Evolutionary conservation across 176 grass and related monocot species (phyloP).

Genomic region (Oryza punctata): DNA sequence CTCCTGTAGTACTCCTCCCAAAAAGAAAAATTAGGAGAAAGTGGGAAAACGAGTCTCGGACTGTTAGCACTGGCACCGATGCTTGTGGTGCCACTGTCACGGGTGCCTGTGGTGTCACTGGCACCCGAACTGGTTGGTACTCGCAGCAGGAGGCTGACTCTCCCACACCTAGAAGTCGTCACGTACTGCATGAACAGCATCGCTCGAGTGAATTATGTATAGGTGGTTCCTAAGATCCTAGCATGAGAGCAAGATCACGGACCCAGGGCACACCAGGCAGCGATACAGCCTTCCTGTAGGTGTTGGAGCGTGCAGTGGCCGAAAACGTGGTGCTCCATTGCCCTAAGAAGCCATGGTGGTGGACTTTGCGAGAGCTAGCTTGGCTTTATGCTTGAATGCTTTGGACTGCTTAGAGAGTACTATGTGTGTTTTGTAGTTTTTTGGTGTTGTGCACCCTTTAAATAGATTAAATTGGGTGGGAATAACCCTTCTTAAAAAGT

Average conservation of each 20-base stretch:
- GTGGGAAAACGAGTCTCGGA: background rate
- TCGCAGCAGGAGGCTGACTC: background rate
- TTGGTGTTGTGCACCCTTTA: background rate
- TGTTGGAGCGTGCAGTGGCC: too few relatives aligned
- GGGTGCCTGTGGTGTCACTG: too few relatives aligned
- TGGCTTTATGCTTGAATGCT: background rate
- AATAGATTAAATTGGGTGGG: background rate
- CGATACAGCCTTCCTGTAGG: background rate
- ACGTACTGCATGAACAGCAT: background rate
- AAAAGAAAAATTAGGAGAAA: background rate
- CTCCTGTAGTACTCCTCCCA: background rate
- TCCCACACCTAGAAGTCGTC: background rate
- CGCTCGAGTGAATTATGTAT: background rate
- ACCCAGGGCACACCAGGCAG: background rate
- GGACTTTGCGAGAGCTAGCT: background rate
- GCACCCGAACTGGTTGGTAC: background rate
- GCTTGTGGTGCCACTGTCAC: too few relatives aligned
- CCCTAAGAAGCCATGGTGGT: background rate
- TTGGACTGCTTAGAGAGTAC: background rate
- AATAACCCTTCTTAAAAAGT: too few relatives aligned
- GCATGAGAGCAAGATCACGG: background rate
- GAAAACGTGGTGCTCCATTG: background rate
- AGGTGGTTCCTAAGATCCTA: background rate
- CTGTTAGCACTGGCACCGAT: background rate
- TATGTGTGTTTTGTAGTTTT: background rate